phyloP scores from a whole-genome alignment of 768 basidiomycete genomes.

The Leccinum rimulosum region DNA sequence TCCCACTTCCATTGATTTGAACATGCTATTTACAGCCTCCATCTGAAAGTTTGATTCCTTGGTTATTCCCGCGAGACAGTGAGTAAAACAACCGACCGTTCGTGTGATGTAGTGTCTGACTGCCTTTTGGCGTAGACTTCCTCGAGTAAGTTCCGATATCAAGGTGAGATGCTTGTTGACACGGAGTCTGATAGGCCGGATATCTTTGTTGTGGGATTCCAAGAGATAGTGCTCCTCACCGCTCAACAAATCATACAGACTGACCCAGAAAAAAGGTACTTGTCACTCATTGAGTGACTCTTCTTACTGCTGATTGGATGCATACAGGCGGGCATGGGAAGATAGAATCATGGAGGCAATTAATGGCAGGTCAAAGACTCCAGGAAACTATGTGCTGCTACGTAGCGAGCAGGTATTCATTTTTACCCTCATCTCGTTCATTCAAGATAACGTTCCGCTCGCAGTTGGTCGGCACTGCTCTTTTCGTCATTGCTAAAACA shows the following conservation, averaged over 20 bases:
- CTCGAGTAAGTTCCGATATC: conserved; percentile 14
- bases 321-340: conserved; percentile 83
- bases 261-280: conserved; percentile 89
- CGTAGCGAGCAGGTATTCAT: conserved; percentile 82
- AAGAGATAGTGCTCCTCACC: conserved; percentile 97
- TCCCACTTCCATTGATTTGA: conserved; percentile 7
- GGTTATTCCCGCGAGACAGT: conserved; percentile 88
- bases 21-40: conserved; percentile 48
- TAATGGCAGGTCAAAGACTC: conserved; percentile 63
- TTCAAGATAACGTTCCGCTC: conserved; percentile 3
- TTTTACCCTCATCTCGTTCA: not conserved
- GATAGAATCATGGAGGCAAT: conserved; percentile 75
- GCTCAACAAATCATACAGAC: conserved; percentile 96
- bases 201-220: conserved; percentile 87
- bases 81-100: conserved; percentile 27
- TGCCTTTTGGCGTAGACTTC: conserved; percentile 11
- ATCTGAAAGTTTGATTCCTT: conserved; percentile 79
- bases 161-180: conserved; percentile 25
- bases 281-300: not conserved
- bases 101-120: not conserved
- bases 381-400: conserved; percentile 76
- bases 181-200: conserved; percentile 58
- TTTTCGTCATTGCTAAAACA: conserved; percentile 80
- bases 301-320: not conserved
- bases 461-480: conserved; percentile 92